Evolutionary conservation across 345 rosid species (phyloP).

Genomic region (Orychophragmus violaceus): DNA sequence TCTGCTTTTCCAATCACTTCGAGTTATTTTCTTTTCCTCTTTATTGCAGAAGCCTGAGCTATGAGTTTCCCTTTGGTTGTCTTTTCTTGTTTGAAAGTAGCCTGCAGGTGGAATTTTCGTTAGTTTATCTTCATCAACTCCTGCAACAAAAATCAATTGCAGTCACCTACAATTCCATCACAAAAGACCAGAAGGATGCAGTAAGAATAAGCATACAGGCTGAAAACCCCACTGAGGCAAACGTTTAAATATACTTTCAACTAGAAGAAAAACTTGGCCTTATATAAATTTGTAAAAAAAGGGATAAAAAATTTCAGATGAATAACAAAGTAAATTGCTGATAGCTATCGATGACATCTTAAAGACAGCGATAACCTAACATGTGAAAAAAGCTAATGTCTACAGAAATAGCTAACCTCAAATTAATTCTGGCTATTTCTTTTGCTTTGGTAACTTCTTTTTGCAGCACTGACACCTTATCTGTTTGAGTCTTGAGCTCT

Average conservation of each 20-base stretch:
- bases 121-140: slow-evolving; percentile 7
- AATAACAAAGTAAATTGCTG: neutral
- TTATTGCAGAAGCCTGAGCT: slow-evolving; percentile 15
- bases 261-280: neutral
- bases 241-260: neutral
- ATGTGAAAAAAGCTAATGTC: no score
- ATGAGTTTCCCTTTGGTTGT: slow-evolving; percentile 27
- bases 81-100: slow-evolving; percentile 60
- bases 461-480: slow-evolving; percentile 34
- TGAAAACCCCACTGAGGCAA: neutral
- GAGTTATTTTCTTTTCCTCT: slow-evolving; percentile 29
- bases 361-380: slow-evolving; percentile 5
- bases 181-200: no score
- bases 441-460: slow-evolving; percentile 27
- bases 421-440: slow-evolving; percentile 23
- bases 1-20: slow-evolving; percentile 39
- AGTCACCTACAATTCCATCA: neutral
- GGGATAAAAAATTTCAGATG: neutral
- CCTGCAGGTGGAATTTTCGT: slow-evolving; percentile 40
- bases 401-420: slow-evolving; percentile 23
- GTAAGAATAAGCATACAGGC: neutral
- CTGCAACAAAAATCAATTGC: neutral
- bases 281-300: neutral
- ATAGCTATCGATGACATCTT: neutral
- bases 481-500: no score